Conservation (phyloP, 2,329 filamentous ascomycete genomes). For the Parascedosporium putredinis region DNA sequence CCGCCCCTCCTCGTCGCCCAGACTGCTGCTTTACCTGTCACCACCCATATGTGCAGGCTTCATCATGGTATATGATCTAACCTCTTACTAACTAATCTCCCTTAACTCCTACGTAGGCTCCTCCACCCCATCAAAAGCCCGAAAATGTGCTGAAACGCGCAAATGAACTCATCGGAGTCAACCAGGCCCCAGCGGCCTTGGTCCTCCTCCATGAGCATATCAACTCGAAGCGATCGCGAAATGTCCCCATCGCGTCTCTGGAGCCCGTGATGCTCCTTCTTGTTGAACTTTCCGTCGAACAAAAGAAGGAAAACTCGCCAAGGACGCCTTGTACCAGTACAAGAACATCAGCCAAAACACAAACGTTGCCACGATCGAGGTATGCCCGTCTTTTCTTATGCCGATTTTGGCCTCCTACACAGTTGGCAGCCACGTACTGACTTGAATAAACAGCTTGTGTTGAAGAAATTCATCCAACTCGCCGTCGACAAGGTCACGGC, state of each 20-base stretch:
- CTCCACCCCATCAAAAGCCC: slow-evolving; percentile 91
- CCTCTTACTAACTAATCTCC: neutral
- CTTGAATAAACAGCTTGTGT: slow-evolving; percentile 53
- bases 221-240: slow-evolving; percentile 94
- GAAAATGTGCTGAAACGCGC: slow-evolving; percentile 99
- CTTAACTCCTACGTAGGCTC: slow-evolving; percentile 50
- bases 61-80: no score
- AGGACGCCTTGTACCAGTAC: slow-evolving; percentile 98
- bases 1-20: slow-evolving; percentile 2
- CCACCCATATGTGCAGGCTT: no score
- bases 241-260: slow-evolving; percentile 88
- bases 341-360: slow-evolving; percentile 99
- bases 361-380: slow-evolving; percentile 95
- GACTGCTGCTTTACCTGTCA: no score
- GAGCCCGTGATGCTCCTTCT: slow-evolving; percentile 98
- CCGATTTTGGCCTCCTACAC: neutral
- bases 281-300: slow-evolving; percentile 91
- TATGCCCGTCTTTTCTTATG: slow-evolving; percentile 30
- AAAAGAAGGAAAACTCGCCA: slow-evolving; percentile 96
- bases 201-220: slow-evolving; percentile 98
- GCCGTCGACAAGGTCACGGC: slow-evolving; percentile 93
- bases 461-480: slow-evolving; percentile 96
- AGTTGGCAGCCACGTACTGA: neutral
- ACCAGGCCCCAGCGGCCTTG: slow-evolving; percentile 84
- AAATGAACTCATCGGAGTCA: slow-evolving; percentile 96